Evolutionary conservation across 106 monocot species (phyloP).

Genomic region (Dactylorhiza incarnata): DNA sequence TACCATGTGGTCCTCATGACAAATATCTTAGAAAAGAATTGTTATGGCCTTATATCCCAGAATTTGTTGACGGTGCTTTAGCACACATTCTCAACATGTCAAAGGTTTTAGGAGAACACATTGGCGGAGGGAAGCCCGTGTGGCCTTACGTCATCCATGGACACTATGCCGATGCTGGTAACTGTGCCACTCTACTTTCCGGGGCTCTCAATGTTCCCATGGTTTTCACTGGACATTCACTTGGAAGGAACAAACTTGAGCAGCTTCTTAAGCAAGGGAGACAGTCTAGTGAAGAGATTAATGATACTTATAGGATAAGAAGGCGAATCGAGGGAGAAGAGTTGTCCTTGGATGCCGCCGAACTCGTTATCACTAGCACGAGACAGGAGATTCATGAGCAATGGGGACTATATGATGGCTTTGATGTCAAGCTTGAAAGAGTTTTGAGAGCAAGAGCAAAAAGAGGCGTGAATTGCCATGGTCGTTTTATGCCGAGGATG

Average conservation of each 20-base stretch:
- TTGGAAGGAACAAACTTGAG: conserved; percentile 86
- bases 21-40: conserved; percentile 69
- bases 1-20: conserved; percentile 70
- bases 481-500: conserved; percentile 88
- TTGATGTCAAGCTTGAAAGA: conserved; percentile 88
- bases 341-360: conserved; percentile 72
- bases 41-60: conserved; percentile 84
- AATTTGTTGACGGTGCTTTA: conserved; percentile 89
- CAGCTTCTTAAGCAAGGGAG: conserved; percentile 89
- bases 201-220: conserved; percentile 92
- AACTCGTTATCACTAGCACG: conserved; percentile 86
- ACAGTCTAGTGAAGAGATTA: conserved; percentile 83
- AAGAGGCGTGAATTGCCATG: conserved; percentile 62
- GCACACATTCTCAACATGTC: conserved; percentile 89
- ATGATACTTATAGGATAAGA: conserved; percentile 92
- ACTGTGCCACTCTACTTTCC: conserved; percentile 78
- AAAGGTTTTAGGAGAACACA: conserved; percentile 73
- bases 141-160: conserved; percentile 97
- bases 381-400: conserved; percentile 92
- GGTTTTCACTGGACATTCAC: conserved; percentile 94
- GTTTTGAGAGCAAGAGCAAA: conserved; percentile 57
- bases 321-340: conserved; percentile 90
- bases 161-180: conserved; percentile 98
- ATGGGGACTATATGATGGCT: conserved; percentile 92
- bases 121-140: conserved; percentile 66